Evolutionary conservation across 2,329 filamentous ascomycete species (phyloP), one percentile per base, ranked within the genome.

Genomic region (Xylariaceae sp.): DNA sequence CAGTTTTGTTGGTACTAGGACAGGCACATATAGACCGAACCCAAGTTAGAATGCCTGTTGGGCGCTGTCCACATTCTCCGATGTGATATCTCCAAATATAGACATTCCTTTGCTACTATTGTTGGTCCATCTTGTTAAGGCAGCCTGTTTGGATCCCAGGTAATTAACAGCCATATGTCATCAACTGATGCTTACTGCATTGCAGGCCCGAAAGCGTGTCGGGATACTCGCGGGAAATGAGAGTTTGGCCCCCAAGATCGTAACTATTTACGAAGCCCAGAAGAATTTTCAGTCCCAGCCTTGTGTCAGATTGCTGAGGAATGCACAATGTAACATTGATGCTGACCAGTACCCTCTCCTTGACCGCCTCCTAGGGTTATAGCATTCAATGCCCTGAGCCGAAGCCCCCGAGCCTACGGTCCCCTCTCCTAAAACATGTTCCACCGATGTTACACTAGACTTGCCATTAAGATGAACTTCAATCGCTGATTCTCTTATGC

Each of bases 211-310:
- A 26, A 15, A 21, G 29, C 29, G 26, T 40, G 47, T 49, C 27
- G n/a, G 30, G 48, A 27, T 11, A n/a, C 21, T 24, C 26, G 9
- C 20, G 32, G 23, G 9, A 40, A 40, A 52, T 44, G 30, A 48
- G 32, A 33, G 18, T 41, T 30, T 13, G 32, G 43, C 53, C 53
- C 53, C 40, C 43, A 53, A 56, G 23, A 30, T 10, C 21, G n/a
- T 20, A 24, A 9, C 20, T 30, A n/a, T 16, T 20, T 35, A 33
- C 23, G 20, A 16, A 9, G 24, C 29, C 13, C 18, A 18, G 6
- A 43, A 1, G 40, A 26, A 2, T 26, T 27, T 29, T 51, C 46
- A 55, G 42, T 42, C 47, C 47, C 32, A 23, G 9, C 37, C 11
- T 32, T 27, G n/a, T 37, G 16, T 13, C 10, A 55, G n/a, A 47